Base-by-base conservation (phyloP, 2,329 filamentous ascomycete genomes). In the Calycina herbarum region DNA sequence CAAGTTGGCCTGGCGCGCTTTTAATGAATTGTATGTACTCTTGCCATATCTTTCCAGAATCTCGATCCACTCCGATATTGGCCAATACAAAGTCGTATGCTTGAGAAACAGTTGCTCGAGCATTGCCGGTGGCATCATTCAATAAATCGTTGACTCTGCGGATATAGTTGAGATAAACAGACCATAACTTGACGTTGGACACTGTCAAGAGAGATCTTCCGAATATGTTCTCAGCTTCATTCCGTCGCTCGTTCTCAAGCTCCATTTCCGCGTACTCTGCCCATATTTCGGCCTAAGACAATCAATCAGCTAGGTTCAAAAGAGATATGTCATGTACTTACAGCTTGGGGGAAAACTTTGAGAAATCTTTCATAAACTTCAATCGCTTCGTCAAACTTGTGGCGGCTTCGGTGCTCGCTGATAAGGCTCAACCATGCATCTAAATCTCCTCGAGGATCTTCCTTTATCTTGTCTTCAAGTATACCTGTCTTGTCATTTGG, bases 1-100 rank as follows among this genome's bases (percentile, higher is more conserved):
- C 94, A 66, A 95, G 86, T 65, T 88, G 88, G 5, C 95, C 95
- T 0, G 95, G 95, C 0, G 91, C 92, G 48, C 87, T 91, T 76
- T 93, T 94, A 77, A 98, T 87, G 76, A 99, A 97, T 71, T 95
- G 89, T 67, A 99, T 89, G 74, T 98, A 98, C 71, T 99, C 95
- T 66, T 90, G 87, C 95, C 95, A 99, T 64, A 99, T 89, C 69
- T 85, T 86, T 42, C 93, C 94, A 11, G 94, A 90, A 74, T 97
- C 93, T 74, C 93, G 91, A 78, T 99, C 95, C 72, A 95, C 87
- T 33, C 96, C 96, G 68, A 99, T 89, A 71, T 92, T 91, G 71
- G 92, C 86, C 57, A 99, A 86, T 6, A 96, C 94, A 74, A 97
- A 93, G 69, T 98, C 93, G 78, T 97, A 99, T 2, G 93, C 92